Evolutionary conservation across 148 eudicot species (phyloP).

Genomic region (Camellia granthamiana): DNA sequence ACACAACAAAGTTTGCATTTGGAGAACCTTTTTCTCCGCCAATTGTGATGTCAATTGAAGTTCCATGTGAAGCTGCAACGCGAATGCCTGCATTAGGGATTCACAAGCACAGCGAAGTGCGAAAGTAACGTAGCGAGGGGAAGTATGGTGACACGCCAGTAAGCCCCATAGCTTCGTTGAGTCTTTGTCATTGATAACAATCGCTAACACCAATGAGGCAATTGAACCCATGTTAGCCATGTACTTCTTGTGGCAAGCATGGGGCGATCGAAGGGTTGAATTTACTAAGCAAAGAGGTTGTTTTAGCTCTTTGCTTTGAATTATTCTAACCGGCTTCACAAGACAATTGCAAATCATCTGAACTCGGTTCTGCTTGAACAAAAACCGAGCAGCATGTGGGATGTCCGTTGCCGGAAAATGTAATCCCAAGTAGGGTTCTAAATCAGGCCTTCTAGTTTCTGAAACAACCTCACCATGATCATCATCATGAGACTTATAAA

Average conservation of each 20-base stretch:
- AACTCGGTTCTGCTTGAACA: slow-evolving; percentile 43
- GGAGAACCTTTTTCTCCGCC: slow-evolving; percentile 33
- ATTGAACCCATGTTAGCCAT: slow-evolving; percentile 43
- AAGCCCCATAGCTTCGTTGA: slow-evolving; percentile 41
- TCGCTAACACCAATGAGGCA: slow-evolving; percentile 40
- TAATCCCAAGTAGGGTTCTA: slow-evolving; percentile 40
- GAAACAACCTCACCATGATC: slow-evolving; percentile 48
- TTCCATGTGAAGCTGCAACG: slow-evolving; percentile 41
- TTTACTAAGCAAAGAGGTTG: slow-evolving; percentile 38
- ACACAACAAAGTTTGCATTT: slow-evolving; percentile 37
- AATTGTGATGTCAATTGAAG: slow-evolving; percentile 35
- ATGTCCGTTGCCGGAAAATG: slow-evolving; percentile 50
- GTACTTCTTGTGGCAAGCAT: slow-evolving; percentile 33
- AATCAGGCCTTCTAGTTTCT: slow-evolving; percentile 34
- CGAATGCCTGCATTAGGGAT: slow-evolving; percentile 41
- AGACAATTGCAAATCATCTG: slow-evolving; percentile 38
- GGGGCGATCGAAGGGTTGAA: slow-evolving; percentile 45
- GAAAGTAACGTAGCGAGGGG: slow-evolving; percentile 32
- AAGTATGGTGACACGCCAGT: slow-evolving; percentile 41
- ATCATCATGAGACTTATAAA: slow-evolving; percentile 45
- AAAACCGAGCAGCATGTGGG: slow-evolving; percentile 44
- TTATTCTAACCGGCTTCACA: slow-evolving; percentile 28
- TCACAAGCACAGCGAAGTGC: slow-evolving; percentile 42
- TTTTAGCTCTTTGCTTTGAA: slow-evolving; percentile 25
- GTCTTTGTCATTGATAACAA: slow-evolving; percentile 22